Conservation (phyloP, 805 yeast genomes). For the Hanseniaspora vineae region DNA sequence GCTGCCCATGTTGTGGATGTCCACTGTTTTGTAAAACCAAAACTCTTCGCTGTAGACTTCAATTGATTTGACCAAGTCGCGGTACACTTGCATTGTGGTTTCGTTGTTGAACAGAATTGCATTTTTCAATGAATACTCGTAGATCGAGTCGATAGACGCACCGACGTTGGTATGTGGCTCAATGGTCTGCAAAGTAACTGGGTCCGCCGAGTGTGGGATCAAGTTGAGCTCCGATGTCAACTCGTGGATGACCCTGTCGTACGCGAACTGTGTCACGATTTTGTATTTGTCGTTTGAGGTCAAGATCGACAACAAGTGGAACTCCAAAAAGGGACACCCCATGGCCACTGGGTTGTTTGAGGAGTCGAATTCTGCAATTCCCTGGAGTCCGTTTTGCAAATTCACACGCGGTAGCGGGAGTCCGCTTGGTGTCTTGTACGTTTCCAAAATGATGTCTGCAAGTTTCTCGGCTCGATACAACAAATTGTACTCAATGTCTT, state of each 20-base stretch:
- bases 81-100: constrained; percentile 42
- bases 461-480: constrained; percentile 59
- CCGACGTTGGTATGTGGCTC: constrained; percentile 68
- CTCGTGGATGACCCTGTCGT: constrained; percentile 52
- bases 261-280: constrained; percentile 44
- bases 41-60: constrained; percentile 36
- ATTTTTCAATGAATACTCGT: constrained; percentile 75
- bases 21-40: constrained; percentile 46
- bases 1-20: constrained; percentile 39
- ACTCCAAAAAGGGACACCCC: constrained; percentile 69
- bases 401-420: constrained; percentile 78
- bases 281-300: constrained; percentile 69
- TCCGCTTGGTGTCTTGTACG: constrained; percentile 50
- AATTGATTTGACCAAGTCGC: constrained; percentile 44
- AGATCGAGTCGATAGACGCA: constrained; percentile 84
- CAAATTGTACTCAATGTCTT: constrained; percentile 58
- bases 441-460: constrained; percentile 57
- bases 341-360: constrained; percentile 88
- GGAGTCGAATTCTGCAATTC: constrained; percentile 26
- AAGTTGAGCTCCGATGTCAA: constrained; percentile 48
- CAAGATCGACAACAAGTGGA: constrained; percentile 58
- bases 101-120: constrained; percentile 59
- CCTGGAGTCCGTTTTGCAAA: constrained; percentile 39
- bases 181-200: constrained; percentile 39
- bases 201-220: constrained; percentile 67